These are phyloP conservation scores for Diaporthe sp. DNA, from an alignment of 2,329 filamentous ascomycete species.

Conservation along the genomic window DNA sequence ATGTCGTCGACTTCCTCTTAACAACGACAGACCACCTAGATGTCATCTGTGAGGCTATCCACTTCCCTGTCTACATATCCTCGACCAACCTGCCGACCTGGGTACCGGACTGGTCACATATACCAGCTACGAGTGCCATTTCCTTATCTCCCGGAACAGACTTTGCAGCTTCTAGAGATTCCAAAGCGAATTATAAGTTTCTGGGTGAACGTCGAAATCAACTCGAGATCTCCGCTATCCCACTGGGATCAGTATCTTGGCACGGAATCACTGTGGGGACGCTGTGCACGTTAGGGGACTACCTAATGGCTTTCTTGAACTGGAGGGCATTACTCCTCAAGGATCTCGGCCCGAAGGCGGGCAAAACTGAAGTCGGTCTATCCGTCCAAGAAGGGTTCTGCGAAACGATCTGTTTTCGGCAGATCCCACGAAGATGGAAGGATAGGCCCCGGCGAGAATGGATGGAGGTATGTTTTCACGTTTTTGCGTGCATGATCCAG, in stretches of 20 bases:
- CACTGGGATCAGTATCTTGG: constrained; percentile 43
- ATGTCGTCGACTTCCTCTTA: constrained; percentile 49
- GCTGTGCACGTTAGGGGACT: constrained; percentile 46
- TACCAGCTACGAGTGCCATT: constrained; percentile 42
- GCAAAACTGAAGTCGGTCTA: background rate
- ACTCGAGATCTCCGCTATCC: constrained; percentile 48
- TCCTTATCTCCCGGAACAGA: constrained; percentile 20
- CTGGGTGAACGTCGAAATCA: constrained; percentile 44
- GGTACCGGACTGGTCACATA: constrained; percentile 53
- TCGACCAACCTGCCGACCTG: constrained; percentile 48
- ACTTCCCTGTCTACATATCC: constrained; percentile 47
- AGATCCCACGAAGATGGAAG: background rate
- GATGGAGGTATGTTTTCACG: background rate
- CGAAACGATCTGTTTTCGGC: background rate
- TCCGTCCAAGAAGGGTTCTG: background rate
- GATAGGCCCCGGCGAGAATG: background rate
- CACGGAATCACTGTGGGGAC: constrained; percentile 48
- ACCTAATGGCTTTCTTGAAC: constrained; percentile 52
- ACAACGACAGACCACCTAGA: constrained; percentile 45
- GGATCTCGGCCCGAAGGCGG: background rate
- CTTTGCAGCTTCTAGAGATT: constrained; percentile 43
- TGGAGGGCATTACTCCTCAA: constrained; percentile 49
- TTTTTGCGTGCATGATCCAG: background rate
- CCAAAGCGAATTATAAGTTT: constrained; percentile 44
- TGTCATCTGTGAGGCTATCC: constrained; percentile 51